Evolutionary conservation across 441 rosid genomes (phyloP), one percentile per base, ranked within the genome.

Genomic region (Pelargonium citronellum): DNA sequence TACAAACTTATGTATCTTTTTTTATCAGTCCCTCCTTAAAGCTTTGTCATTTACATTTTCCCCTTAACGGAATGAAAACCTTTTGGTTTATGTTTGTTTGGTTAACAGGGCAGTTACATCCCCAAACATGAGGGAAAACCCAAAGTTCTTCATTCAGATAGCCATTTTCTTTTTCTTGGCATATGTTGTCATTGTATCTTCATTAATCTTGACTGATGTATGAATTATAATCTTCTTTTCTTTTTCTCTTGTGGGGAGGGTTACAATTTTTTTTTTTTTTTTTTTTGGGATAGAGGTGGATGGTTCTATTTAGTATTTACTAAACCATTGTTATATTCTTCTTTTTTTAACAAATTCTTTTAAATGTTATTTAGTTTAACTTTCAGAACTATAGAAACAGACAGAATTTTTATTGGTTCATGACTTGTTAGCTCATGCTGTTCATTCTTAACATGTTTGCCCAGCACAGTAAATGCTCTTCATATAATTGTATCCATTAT

Each of bases 111-210:
- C 97, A 30, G 99, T 95, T 68, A 86, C 99, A 53, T 92, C 98
- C 20, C 99, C 99, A 46, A 92, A 92, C 90, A 87, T 95, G 97
- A 88, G 98, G 79, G 99, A 92, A 82, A 95, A 92, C 79, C 99
- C 97, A 16, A 91, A 89, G 82, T 83, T 92, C 73, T 82, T 87
- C 71, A 77, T 91, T 71, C 99, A 95, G 75, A 86, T 92, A 75
- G 98, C 92, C 67, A 74, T 92, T 69, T 95, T 92, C 87, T 74
- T 92, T 80, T 92, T 92, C 73, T 86, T 95, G 73, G 99, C 97
- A 0, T 95, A 90, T 75, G 95, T 87, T 71, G 95, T 95, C 77
- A 95, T 95, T 79, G 87, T 89, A 77, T 92, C 99, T 66, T 95
- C 98, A 0, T 80, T 92, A 80, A 85, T 92, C 83, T 89, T 90